A percentile compares a stretch with the other conserved stretches of the same genome.
phyloP scores from a whole-genome alignment of 225 moss, liverwort and hornwort genomes.

The Sphagnum contortum region DNA sequence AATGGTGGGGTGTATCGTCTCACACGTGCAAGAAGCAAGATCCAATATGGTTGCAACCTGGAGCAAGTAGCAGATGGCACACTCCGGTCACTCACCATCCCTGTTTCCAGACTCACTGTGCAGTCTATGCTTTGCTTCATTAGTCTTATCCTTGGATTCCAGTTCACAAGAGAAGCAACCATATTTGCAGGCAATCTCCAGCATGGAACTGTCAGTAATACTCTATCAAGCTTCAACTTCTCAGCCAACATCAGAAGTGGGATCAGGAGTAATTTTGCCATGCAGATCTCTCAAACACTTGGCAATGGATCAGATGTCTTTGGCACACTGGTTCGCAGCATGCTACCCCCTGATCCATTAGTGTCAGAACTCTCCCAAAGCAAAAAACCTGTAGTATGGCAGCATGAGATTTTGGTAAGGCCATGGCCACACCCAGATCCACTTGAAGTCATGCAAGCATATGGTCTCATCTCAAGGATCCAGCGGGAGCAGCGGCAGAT shows the following conservation, averaged over 20 bases:
- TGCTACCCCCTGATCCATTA: no score
- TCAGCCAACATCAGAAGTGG: constrained; percentile 2
- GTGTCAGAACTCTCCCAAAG: neutral
- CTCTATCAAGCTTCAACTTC: constrained; percentile 8
- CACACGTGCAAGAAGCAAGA: constrained; percentile 16
- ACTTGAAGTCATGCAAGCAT: constrained; percentile 31
- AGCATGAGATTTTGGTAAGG: constrained; percentile 45
- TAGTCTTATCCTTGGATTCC: constrained; percentile 38
- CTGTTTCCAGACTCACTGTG: constrained; percentile 28
- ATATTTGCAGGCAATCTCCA: constrained; percentile 19
- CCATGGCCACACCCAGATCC: constrained; percentile 58
- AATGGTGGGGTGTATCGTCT: constrained; percentile 12
- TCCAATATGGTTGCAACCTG: constrained; percentile 12
- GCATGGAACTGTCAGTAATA: constrained; percentile 15
- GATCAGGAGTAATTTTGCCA: neutral
- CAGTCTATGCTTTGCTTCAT: constrained; percentile 29
- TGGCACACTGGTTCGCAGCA: neutral
- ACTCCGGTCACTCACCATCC: constrained; percentile 15
- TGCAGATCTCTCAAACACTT: constrained; percentile 6
- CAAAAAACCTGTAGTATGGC: constrained; percentile 32
- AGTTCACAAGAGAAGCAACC: constrained; percentile 32
- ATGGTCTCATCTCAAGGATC: constrained; percentile 29
- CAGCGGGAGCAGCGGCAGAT: constrained; percentile 45
- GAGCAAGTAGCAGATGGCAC: constrained; percentile 21
- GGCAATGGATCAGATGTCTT: constrained; percentile 5